These are phyloP conservation scores for Arachnopeziza araneosa DNA, from an alignment of 2,329 filamentous ascomycete species.

Conservation along the genomic window DNA sequence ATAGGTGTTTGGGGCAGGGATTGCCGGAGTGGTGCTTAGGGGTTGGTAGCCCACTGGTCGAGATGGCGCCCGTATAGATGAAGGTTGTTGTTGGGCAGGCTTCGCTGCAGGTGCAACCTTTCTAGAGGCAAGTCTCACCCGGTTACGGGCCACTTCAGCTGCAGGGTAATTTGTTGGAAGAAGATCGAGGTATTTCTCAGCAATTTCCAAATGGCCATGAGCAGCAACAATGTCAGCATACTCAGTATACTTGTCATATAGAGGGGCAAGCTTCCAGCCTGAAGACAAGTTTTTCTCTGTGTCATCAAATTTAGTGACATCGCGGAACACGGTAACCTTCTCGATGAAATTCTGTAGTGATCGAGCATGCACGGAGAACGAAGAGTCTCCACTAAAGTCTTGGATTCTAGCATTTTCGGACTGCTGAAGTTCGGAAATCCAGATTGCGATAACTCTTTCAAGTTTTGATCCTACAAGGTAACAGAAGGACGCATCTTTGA, in stretches of 20 bases:
- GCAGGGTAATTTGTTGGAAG: slow-evolving; percentile 78
- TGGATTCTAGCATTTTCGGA: slow-evolving; percentile 70
- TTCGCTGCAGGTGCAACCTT: slow-evolving; percentile 41
- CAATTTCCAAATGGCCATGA: slow-evolving; percentile 79
- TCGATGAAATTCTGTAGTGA: slow-evolving; percentile 92
- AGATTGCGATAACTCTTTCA: slow-evolving; percentile 94
- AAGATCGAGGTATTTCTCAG: slow-evolving; percentile 86
- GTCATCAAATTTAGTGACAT: slow-evolving; percentile 89
- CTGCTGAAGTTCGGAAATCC: slow-evolving; percentile 85
- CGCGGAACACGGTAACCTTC: slow-evolving; percentile 94
- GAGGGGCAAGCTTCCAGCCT: slow-evolving; percentile 80
- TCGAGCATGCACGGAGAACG: slow-evolving; percentile 86
- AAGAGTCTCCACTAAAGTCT: slow-evolving; percentile 64
- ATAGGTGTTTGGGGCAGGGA: slow-evolving; percentile 28
- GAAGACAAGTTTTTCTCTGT: slow-evolving; percentile 62
- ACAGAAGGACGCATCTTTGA: slow-evolving; percentile 94
- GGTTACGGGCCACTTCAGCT: slow-evolving; percentile 79
- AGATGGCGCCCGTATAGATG: slow-evolving; percentile 36
- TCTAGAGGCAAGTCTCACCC: slow-evolving; percentile 78
- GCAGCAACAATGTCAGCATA: slow-evolving; percentile 93
- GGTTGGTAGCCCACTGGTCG: slow-evolving; percentile 40
- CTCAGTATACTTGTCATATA: slow-evolving; percentile 95
- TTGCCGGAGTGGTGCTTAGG: slow-evolving; percentile 21
- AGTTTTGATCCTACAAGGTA: slow-evolving; percentile 93
- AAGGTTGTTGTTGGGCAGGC: slow-evolving; percentile 31